Evolutionary conservation across 106 monocot species (phyloP).

Genomic region (Dendrobium nobile): DNA sequence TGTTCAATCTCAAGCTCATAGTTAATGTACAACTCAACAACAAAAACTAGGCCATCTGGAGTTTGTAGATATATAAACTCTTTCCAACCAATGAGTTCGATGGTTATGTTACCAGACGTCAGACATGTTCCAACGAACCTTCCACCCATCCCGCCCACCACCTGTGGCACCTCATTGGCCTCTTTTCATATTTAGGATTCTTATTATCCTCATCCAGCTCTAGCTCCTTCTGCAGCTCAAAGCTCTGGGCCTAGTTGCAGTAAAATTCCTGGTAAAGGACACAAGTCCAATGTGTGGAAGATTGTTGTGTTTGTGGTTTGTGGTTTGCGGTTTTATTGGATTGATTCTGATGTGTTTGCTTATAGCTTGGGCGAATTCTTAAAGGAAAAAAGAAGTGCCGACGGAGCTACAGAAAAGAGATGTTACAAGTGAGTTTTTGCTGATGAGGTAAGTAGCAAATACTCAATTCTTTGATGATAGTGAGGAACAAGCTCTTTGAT

Average conservation of each 20-base stretch:
- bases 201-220: neutral
- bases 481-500: neutral
- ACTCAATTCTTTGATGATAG: slow-evolving; percentile 7
- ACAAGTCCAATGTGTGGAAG: slow-evolving; percentile 45
- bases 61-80: too few relatives aligned
- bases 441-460: slow-evolving; percentile 29
- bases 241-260: neutral
- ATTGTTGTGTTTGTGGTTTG: slow-evolving; percentile 29
- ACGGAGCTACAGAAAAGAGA: slow-evolving; percentile 36
- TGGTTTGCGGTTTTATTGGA: slow-evolving; percentile 27
- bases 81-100: too few relatives aligned
- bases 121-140: too few relatives aligned
- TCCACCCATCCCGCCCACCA: too few relatives aligned
- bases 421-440: slow-evolving; percentile 27
- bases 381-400: slow-evolving; percentile 24
- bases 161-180: too few relatives aligned
- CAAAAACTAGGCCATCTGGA: too few relatives aligned
- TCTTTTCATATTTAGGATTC: too few relatives aligned
- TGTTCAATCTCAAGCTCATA: too few relatives aligned
- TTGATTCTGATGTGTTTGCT: slow-evolving; percentile 33
- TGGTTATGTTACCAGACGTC: too few relatives aligned
- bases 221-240: slow-evolving; percentile 5
- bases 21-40: too few relatives aligned
- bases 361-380: slow-evolving; percentile 14
- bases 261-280: neutral